phyloP scores from a whole-genome alignment of 768 basidiomycete species.

The Boletus sensibilis region DNA sequence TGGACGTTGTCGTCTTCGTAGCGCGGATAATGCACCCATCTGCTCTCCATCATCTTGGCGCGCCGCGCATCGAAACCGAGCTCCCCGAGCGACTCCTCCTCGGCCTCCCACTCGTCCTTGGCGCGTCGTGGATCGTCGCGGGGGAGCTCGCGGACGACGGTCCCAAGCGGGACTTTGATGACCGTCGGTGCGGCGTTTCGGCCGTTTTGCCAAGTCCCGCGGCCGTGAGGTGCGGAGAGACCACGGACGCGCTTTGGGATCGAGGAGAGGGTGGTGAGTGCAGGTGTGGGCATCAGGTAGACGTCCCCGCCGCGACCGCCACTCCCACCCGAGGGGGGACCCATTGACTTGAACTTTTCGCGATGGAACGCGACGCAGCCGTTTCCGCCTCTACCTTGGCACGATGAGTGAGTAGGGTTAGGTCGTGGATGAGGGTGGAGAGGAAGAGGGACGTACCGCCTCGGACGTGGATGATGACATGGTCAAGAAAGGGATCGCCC shows the following conservation, averaged over 20 bases:
- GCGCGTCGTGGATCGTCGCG: constrained; percentile 63
- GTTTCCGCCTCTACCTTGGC: constrained; percentile 77
- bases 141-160: constrained; percentile 76
- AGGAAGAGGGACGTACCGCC: constrained; percentile 50
- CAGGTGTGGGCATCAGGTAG: constrained; percentile 75
- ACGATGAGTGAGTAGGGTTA: background rate
- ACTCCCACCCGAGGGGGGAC: constrained; percentile 91
- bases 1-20: constrained; percentile 59
- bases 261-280: constrained; percentile 74
- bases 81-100: constrained; percentile 56
- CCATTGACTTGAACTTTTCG: constrained; percentile 79
- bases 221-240: constrained; percentile 65
- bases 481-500: constrained; percentile 81
- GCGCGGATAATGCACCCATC: constrained; percentile 83
- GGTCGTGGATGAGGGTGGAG: background rate
- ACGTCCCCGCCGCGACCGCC: constrained; percentile 89
- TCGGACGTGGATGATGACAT: constrained; percentile 73
- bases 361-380: constrained; percentile 93
- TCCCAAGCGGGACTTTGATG: constrained; percentile 85
- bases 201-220: constrained; percentile 88
- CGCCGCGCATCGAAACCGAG: constrained; percentile 47
- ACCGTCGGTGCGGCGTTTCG: constrained; percentile 67
- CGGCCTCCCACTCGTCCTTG: constrained; percentile 71
- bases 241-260: constrained; percentile 70
- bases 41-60: constrained; percentile 57